These are phyloP conservation scores for Haplographium delicatum DNA, from an alignment of 495 filamentous ascomycete species.

Conservation along the genomic window DNA sequence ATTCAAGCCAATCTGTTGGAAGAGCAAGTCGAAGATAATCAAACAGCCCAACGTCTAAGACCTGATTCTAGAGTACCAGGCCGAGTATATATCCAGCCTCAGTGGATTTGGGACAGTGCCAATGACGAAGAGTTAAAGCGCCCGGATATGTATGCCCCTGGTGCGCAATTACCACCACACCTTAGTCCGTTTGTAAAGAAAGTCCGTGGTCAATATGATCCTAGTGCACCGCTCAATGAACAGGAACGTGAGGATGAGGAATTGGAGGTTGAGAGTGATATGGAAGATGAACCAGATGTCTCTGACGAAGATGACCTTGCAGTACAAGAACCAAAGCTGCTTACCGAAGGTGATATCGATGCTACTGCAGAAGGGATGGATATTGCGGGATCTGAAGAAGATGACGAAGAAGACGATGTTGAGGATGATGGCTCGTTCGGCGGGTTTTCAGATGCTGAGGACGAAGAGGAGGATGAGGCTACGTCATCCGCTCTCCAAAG, in stretches of 20 bases:
- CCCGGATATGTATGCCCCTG: conserved; percentile 84
- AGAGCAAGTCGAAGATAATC: conserved; percentile 53
- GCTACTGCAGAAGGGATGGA: conserved; percentile 32
- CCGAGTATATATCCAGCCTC: conserved; percentile 87
- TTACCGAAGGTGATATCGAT: conserved; percentile 35
- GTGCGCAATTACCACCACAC: conserved; percentile 85
- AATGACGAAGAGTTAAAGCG: conserved; percentile 84
- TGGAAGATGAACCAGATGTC: conserved; percentile 37
- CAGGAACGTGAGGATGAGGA: conserved; percentile 78
- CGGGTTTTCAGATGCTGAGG: conserved; percentile 41
- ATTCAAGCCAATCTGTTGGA: conserved; percentile 57
- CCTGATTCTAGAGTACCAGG: conserved; percentile 70
- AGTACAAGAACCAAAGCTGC: conserved; percentile 26
- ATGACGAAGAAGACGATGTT: conserved; percentile 33
- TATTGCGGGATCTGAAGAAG: conserved; percentile 41
- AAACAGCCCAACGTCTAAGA: conserved; percentile 46
- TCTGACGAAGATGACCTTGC: conserved; percentile 33
- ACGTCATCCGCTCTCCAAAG: conserved; percentile 50
- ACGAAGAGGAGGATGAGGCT: conserved; percentile 45
- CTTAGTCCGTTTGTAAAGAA: conserved; percentile 93
- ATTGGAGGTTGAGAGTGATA: conserved; percentile 50
- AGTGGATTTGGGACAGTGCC: conserved; percentile 97
- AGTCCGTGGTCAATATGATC: conserved; percentile 80
- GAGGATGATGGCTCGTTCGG: conserved; percentile 35
- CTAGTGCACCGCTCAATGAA: conserved; percentile 72